Evolutionary conservation across 2,329 filamentous ascomycete species (phyloP).

Genomic region (Xylaria sp.): DNA sequence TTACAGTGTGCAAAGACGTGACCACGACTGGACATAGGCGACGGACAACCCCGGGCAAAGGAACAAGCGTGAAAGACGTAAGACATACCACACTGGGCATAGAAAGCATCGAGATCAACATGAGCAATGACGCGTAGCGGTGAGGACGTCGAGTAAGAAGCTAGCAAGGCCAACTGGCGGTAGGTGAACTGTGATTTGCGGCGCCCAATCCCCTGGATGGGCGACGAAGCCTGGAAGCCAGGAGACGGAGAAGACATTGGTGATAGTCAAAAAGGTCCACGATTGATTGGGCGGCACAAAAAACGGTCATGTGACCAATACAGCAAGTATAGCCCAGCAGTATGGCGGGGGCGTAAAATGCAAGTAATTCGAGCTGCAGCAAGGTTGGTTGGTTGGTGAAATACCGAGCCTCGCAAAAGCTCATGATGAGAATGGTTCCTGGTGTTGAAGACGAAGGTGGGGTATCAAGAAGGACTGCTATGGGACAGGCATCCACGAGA

Average conservation of each 20-base stretch:
- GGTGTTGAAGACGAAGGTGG: not conserved
- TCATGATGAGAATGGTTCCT: slow-evolving; percentile 11
- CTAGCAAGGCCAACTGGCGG: slow-evolving; percentile 81
- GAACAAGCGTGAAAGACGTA: not conserved
- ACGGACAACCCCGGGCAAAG: not conserved
- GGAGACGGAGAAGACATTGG: slow-evolving; percentile 48
- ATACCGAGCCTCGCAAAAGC: slow-evolving; percentile 12
- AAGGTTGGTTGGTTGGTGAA: slow-evolving; percentile 9
- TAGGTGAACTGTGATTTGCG: slow-evolving; percentile 81
- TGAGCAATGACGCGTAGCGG: slow-evolving; percentile 90
- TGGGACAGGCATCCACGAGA: not conserved
- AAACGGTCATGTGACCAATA: slow-evolving; percentile 23
- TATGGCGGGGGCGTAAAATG: slow-evolving; percentile 15
- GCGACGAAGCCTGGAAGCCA: slow-evolving; percentile 52
- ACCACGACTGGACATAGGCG: not conserved
- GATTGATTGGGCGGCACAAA: slow-evolving; percentile 30
- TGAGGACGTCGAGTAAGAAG: slow-evolving; percentile 74
- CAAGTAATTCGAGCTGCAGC: slow-evolving; percentile 21
- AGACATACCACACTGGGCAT: slow-evolving; percentile 79
- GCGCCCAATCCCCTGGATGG: slow-evolving; percentile 47
- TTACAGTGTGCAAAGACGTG: not conserved
- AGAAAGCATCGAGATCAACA: slow-evolving; percentile 97
- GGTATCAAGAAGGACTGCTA: not conserved
- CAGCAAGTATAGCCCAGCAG: slow-evolving; percentile 7
- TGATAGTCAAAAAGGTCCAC: slow-evolving; percentile 24